phyloP scores from a whole-genome alignment of 805 yeast species.

The Wickerhamiella azymoides region DNA sequence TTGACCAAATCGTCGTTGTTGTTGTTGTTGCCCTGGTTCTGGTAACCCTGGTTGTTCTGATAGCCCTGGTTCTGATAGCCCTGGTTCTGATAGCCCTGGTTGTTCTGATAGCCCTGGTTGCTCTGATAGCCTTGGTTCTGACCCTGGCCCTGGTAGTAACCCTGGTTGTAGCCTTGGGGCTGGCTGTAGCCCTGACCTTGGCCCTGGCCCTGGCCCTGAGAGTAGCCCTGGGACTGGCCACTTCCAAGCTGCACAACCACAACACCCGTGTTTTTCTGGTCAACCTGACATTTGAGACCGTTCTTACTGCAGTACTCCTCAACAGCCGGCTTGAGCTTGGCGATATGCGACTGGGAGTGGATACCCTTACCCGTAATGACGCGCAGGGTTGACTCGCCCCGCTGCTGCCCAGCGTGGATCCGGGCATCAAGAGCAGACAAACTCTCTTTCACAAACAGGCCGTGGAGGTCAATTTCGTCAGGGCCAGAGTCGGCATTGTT shows the following conservation, averaged over 20 bases:
- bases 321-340: conserved; percentile 82
- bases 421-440: conserved; percentile 60
- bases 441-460: conserved; percentile 81
- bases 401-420: conserved; percentile 40
- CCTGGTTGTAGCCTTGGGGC: conserved; percentile 13
- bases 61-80: conserved; percentile 11
- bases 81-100: conserved; percentile 5
- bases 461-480: conserved; percentile 88
- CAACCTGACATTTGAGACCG: conserved; percentile 45
- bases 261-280: conserved; percentile 68
- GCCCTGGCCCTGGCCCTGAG: conserved; percentile 6
- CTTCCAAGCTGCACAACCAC: conserved; percentile 45
- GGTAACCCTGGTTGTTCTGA: conserved; percentile 15
- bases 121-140: conserved; percentile 10
- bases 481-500: conserved; percentile 76
- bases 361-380: conserved; percentile 90
- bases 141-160: conserved; percentile 8
- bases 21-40: conserved; percentile 17
- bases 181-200: conserved; percentile 13
- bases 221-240: conserved; percentile 12
- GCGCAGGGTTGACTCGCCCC: conserved; percentile 47
- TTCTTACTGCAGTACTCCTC: conserved; percentile 62
- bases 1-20: conserved; percentile 14
- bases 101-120: conserved; percentile 11
- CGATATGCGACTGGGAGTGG: conserved; percentile 69